These are phyloP conservation scores for Trichosporon ovoides DNA, from an alignment of 1,284 basidiomycete genomes.

Conservation along the genomic window DNA sequence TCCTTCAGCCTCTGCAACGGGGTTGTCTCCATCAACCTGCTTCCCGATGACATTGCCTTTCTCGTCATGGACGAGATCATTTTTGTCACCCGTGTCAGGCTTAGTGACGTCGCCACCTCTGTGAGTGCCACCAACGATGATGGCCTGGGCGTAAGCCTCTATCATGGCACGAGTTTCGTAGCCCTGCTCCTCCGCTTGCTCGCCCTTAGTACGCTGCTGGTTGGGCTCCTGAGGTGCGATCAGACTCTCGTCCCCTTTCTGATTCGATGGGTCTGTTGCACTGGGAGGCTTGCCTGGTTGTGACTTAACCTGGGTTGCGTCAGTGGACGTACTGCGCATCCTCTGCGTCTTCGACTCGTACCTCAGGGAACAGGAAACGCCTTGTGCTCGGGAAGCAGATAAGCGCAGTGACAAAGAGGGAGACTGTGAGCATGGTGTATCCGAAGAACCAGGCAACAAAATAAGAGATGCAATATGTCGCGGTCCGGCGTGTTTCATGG, in stretches of 20 bases:
- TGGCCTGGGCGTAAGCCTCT: conserved; percentile 45
- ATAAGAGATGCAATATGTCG: conserved; percentile 50
- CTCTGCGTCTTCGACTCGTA: conserved; percentile 15
- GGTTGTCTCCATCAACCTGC: neutral
- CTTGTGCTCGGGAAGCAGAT: conserved; percentile 53
- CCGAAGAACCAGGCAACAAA: conserved; percentile 52
- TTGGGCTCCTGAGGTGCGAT: conserved; percentile 39
- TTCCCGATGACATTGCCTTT: conserved; percentile 22
- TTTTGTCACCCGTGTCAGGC: neutral
- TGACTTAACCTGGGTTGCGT: neutral
- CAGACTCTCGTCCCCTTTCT: conserved; percentile 48
- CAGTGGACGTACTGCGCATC: neutral
- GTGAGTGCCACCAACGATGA: conserved; percentile 35
- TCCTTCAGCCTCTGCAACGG: conserved; percentile 28
- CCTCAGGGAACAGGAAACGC: conserved; percentile 54
- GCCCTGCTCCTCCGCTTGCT: conserved; percentile 50
- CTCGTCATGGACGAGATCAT: conserved; percentile 25
- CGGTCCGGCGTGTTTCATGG: conserved; percentile 52
- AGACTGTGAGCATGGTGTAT: conserved; percentile 48
- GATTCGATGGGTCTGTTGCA: conserved; percentile 18
- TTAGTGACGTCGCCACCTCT: conserved; percentile 25
- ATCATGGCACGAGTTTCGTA: conserved; percentile 48
- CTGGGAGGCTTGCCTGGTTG: no score
- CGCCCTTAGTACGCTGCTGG: conserved; percentile 39
- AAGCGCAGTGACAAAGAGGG: conserved; percentile 49